phyloP scores from a whole-genome alignment of 1,284 basidiomycete genomes.

The Apiotrichum domesticum region DNA sequence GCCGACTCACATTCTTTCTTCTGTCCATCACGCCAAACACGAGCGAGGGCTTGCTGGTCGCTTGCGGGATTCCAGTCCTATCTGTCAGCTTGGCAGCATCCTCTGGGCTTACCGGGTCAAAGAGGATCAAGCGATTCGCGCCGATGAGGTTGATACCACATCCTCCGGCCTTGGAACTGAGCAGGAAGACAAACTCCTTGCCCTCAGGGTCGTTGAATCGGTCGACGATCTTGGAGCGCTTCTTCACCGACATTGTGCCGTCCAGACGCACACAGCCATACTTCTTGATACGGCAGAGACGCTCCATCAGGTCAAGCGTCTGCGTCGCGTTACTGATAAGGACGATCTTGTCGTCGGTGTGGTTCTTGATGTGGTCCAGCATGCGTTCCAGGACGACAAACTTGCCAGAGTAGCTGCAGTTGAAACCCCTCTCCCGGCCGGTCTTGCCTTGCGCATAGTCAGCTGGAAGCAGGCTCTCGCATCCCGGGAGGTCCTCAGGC shows the following conservation, averaged over 20 bases:
- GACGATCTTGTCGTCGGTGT: slow-evolving; percentile 95
- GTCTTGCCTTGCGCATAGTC: slow-evolving; percentile 52
- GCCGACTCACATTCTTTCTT: slow-evolving; percentile 85
- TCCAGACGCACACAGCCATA: slow-evolving; percentile 91
- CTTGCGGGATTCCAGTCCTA: slow-evolving; percentile 97
- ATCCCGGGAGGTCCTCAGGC: slow-evolving; percentile 79
- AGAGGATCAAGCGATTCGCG: slow-evolving; percentile 89
- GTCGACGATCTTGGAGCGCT: slow-evolving; percentile 95
- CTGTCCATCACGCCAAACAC: slow-evolving; percentile 99
- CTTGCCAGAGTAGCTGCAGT: slow-evolving; percentile 81
- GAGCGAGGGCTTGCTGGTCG: slow-evolving; percentile 95
- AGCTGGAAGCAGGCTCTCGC: slow-evolving; percentile 74
- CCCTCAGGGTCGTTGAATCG: slow-evolving; percentile 94
- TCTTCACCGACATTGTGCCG: slow-evolving; percentile 86
- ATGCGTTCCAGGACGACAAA: slow-evolving; percentile 92
- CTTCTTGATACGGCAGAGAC: slow-evolving; percentile 76
- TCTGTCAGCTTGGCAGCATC: slow-evolving; percentile 1
- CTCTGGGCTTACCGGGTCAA: slow-evolving; percentile 72
- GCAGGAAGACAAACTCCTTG: slow-evolving; percentile 90
- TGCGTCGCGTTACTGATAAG: slow-evolving; percentile 98
- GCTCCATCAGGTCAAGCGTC: slow-evolving; percentile 91
- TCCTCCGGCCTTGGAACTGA: slow-evolving; percentile 95
- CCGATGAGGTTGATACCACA: slow-evolving; percentile 98
- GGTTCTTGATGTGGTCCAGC: slow-evolving; percentile 67
- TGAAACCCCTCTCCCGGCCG: slow-evolving; percentile 54